These are phyloP conservation scores for Rhodotorula sp. DNA, from an alignment of 1,284 basidiomycete species.

Conservation along the genomic window DNA sequence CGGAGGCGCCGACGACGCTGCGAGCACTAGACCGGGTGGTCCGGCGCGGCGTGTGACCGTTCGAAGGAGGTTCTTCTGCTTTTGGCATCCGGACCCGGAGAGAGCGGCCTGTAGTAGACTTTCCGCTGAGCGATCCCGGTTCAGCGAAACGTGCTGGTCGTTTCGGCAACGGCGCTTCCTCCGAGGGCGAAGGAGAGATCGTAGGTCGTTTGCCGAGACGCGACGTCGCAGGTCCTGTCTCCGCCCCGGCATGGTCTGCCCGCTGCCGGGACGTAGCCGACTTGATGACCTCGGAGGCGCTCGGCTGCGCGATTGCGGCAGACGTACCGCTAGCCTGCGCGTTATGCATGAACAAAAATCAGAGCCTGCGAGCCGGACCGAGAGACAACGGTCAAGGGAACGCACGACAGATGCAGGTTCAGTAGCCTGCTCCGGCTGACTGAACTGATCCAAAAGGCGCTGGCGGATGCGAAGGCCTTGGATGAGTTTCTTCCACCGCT, in stretches of 20 bases:
- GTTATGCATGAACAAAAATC: too few relatives aligned
- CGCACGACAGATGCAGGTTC: neutral
- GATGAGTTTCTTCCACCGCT: conserved; percentile 83
- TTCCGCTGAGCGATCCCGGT: neutral
- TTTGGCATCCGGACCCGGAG: neutral
- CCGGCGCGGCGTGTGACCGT: too few relatives aligned
- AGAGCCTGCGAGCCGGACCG: too few relatives aligned
- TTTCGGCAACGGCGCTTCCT: conserved; percentile 1
- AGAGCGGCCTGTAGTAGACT: neutral
- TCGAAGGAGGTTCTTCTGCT: neutral
- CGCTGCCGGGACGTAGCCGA: too few relatives aligned
- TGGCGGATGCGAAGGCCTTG: conserved; percentile 82
- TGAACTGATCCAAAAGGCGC: conserved; percentile 50
- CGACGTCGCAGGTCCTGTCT: too few relatives aligned
- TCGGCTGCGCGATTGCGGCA: too few relatives aligned
- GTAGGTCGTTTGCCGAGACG: neutral
- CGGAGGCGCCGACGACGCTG: too few relatives aligned
- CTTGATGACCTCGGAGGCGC: too few relatives aligned
- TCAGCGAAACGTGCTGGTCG: neutral
- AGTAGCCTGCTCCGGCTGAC: conserved; percentile 4
- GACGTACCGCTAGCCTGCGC: too few relatives aligned
- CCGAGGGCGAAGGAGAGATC: neutral
- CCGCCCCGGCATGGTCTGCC: too few relatives aligned
- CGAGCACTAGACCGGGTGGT: too few relatives aligned
- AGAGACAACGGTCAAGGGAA: too few relatives aligned